Evolutionary conservation across 768 basidiomycete genomes (phyloP), one percentile per base, ranked within the genome.

Genomic region (Leccinum ochraceum): DNA sequence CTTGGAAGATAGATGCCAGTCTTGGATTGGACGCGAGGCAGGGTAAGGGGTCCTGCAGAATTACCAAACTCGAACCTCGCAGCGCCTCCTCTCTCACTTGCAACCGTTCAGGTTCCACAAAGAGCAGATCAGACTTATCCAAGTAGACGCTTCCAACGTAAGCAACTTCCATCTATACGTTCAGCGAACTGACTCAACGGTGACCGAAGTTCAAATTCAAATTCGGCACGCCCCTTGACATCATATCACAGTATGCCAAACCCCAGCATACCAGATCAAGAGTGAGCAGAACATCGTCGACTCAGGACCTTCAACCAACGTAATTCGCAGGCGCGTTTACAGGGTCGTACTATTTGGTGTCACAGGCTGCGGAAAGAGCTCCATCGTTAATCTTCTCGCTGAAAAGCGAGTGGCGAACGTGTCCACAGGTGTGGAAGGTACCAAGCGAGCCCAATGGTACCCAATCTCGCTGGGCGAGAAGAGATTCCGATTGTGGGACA

Each of bases 401-500:
- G 73, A 68, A 9, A 32, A 63, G 11, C 56, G 65, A 6, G 44
- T 66, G 9, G 78, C 79, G 1, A 37, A 56, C 1, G 67, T 73
- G 9, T 77, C 76, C 3, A 66, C 64, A 14, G 60, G 67, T 2
- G 73, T 72, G 1, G 60, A 60, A 1, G 74, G 74, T 39, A 82
- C 81, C 0, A 73, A 67, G 36, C 56, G 68, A 7, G 70, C 63
- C 57, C 60, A 59, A 11, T 62, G 64, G 63, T 61, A 66, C n/a
- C 66, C 63, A 16, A 36, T 71, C 49, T 54, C 65, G 10, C 49
- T 71, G 3, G 63, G 63, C 34, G 60, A 56, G 24, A 69, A 48
- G 51, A 57, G 53, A 24, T 72, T 74, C 59, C 66, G 64, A 13
- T 26, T 78, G 49, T 77, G 65, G 66, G 75, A 78, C 56, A 76